Evolutionary conservation across 1,284 basidiomycete genomes (phyloP), one percentile per base, ranked within the genome.

Genomic region (Flammula alnicola): DNA sequence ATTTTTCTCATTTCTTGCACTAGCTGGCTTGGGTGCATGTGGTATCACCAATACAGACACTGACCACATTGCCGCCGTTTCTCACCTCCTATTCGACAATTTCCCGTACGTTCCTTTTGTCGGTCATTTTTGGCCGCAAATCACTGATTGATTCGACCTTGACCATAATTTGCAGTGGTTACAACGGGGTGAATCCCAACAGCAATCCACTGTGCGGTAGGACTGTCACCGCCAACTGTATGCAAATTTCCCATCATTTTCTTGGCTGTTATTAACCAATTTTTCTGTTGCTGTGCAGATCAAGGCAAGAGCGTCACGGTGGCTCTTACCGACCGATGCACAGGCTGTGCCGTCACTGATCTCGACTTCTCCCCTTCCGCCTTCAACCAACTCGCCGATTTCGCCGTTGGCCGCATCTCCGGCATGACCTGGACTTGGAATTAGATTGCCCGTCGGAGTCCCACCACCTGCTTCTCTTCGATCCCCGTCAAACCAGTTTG

Each of bases 11-110:
- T 39, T 43, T 48, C 29, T 44, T 26, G 44, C 12, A 49, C n/a
- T n/a, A 72, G 55, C 80, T 46, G 88, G 86, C 48, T 77, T 90
- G 29, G 86, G 84, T 44, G 80, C 88, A 8, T 91, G 88, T 63
- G 88, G 88, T 38, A 74, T 78, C 57, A 75, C 70, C 44, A 87
- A 84, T 71, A 68, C 27, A 0, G 76, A 82, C 60, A 49, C 29
- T 2, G 72, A 89, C n/a, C 59, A 63, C 61, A 87, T 91, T 47
- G 80, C 68, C 37, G 88, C 88, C 3, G 80, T 84, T 40, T 83
- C 84, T 9, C 55, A 79, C 3, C 20, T 62, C 0, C 64, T 88
- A 5, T 91, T 79, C 61, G 87, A 90, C 57, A 37, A 3, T 5
- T 88, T 67, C 72, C 84, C 84, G 83, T 87, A 60, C 56, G 85